phyloP scores from a whole-genome alignment of 106 monocot species.

The Dendrobium catenatum region DNA sequence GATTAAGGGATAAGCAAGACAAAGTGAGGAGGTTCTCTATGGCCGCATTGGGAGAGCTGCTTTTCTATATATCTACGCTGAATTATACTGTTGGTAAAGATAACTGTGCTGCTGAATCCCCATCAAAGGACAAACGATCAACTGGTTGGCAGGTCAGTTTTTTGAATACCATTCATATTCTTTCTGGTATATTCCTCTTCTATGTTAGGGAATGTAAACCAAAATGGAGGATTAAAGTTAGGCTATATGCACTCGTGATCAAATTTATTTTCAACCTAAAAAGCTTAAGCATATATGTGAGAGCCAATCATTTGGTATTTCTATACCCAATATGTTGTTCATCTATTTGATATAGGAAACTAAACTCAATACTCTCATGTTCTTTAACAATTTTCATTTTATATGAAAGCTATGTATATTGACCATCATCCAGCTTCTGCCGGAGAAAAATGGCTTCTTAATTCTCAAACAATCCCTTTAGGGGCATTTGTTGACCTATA shows the following conservation, averaged over 20 bases:
- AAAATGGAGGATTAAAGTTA: not conserved
- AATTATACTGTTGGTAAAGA: conserved; percentile 42
- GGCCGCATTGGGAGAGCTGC: conserved; percentile 90
- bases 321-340: not conserved
- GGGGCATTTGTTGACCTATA: not conserved
- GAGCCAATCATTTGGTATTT: not conserved
- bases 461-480: not conserved
- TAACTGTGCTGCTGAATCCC: conserved; percentile 46
- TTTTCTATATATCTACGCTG: conserved; percentile 93
- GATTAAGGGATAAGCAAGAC: conserved; percentile 90
- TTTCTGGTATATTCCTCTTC: not conserved
- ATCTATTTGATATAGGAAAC: not conserved
- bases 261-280: not conserved
- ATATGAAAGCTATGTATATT: not conserved
- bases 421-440: not conserved
- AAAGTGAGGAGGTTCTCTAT: conserved; percentile 88
- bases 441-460: too few species aligned
- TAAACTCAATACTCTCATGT: not conserved
- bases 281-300: not conserved
- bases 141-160: conserved; percentile 81
- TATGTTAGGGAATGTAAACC: not conserved
- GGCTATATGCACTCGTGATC: not conserved
- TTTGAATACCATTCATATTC: conserved; percentile 3
- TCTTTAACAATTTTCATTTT: not conserved
- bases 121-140: conserved; percentile 57